Evolutionary conservation across 2,329 filamentous ascomycete species (phyloP).

Genomic region (Neocatenulostroma microsporum): DNA sequence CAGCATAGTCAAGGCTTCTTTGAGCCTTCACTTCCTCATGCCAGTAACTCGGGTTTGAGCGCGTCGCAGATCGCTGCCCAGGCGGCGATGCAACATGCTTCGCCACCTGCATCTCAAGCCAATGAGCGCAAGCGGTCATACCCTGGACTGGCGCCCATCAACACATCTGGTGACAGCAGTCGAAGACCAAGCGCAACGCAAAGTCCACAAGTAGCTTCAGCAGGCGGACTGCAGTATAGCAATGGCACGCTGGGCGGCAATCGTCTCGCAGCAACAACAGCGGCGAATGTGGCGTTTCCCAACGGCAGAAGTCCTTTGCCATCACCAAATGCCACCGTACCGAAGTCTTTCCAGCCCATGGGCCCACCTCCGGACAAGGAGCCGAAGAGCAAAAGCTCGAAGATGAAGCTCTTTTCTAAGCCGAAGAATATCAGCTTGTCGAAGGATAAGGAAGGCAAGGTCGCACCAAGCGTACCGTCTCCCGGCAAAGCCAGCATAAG

Average conservation of each 20-base stretch:
- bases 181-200: conserved; percentile 22
- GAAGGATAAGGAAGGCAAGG: conserved; percentile 57
- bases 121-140: conserved; percentile 60
- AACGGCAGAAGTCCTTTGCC: conserved; percentile 45
- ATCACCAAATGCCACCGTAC: conserved; percentile 30
- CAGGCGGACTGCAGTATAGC: conserved; percentile 39
- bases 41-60: conserved; percentile 36
- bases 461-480: conserved; percentile 61
- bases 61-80: conserved; percentile 77
- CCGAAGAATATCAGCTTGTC: conserved; percentile 65
- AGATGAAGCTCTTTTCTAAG: conserved; percentile 74
- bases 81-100: conserved; percentile 56
- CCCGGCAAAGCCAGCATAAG: conserved; percentile 38
- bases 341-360: conserved; percentile 7
- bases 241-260: conserved; percentile 55
- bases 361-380: conserved; percentile 43
- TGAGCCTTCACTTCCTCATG: conserved; percentile 58
- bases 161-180: conserved; percentile 20
- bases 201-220: conserved; percentile 21
- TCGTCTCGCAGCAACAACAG: conserved; percentile 60
- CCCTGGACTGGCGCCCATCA: conserved; percentile 55
- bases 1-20: conserved; percentile 71
- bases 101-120: conserved; percentile 18
- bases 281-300: conserved; percentile 66
- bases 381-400: conserved; percentile 60